Percentiles rank a stretch among this genome's conserved stretches.
Conservation (phyloP, 2,329 filamentous ascomycete genomes). For the Akanthomyces muscarius region DNA sequence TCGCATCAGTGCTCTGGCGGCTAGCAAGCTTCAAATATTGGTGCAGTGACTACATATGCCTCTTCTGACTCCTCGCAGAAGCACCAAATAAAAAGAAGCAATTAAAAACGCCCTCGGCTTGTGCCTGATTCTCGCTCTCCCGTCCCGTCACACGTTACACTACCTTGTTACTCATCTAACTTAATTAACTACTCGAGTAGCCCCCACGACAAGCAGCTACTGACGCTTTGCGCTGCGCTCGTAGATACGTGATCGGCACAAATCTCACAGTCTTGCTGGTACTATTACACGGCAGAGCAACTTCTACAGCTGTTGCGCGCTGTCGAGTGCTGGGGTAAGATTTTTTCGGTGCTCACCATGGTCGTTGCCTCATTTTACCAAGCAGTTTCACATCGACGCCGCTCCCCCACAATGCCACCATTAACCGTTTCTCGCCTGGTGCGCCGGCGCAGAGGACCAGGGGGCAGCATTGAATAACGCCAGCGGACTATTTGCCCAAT, state of each 20-base stretch:
- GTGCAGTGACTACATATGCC: no score
- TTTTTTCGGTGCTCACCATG: not conserved
- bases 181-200: no score
- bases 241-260: not conserved
- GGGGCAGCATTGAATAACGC: not conserved
- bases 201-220: not conserved
- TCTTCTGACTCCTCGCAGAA: no score
- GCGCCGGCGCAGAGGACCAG: not conserved
- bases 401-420: slow-evolving; percentile 21
- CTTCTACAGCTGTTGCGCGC: not conserved
- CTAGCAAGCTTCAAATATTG: no score
- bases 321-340: not conserved
- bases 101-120: not conserved
- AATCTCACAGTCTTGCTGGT: not conserved
- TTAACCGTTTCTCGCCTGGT: slow-evolving; percentile 1
- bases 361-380: slow-evolving; percentile 44
- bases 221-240: not conserved
- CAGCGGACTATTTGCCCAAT: not conserved
- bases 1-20: no score
- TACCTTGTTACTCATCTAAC: not conserved
- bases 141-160: not conserved
- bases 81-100: not conserved
- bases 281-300: no score
- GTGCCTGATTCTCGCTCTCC: not conserved
- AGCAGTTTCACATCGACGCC: slow-evolving; percentile 60